Conservation (phyloP, 768 basidiomycete genomes). For the Lactifluus pinguis region DNA sequence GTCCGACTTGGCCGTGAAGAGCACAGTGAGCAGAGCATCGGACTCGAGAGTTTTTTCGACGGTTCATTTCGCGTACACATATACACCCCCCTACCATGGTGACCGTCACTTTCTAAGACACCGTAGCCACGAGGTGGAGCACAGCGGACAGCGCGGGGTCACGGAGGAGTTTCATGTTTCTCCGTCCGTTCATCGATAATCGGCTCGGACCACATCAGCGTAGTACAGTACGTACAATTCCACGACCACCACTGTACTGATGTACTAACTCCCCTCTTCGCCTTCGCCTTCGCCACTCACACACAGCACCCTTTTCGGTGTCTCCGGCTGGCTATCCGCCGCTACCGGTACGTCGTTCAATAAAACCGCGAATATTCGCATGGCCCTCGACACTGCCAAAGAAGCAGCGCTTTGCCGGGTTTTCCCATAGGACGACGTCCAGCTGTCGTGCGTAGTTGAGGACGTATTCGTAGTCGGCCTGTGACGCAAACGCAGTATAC, state of each 20-base stretch:
- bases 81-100: too few species aligned
- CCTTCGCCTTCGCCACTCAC: background rate
- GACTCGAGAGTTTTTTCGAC: too few species aligned
- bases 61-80: too few species aligned
- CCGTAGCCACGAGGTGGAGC: background rate
- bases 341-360: constrained; percentile 54
- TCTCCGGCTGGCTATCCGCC: background rate
- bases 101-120: background rate
- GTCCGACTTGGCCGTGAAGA: too few species aligned
- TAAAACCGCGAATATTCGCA: constrained; percentile 68
- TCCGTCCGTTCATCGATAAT: background rate
- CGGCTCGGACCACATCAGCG: too few species aligned
- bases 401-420: constrained; percentile 60
- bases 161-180: background rate
- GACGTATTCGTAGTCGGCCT: constrained; percentile 82
- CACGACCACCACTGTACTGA: background rate
- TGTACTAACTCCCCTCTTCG: background rate
- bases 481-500: constrained; percentile 80
- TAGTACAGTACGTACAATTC: background rate
- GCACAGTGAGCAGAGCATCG: too few species aligned
- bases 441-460: constrained; percentile 78
- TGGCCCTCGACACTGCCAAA: constrained; percentile 77
- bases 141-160: background rate
- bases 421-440: constrained; percentile 81
- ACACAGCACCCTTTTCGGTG: background rate